Conservation (phyloP, 805 yeast species). For the Candida maesae region DNA sequence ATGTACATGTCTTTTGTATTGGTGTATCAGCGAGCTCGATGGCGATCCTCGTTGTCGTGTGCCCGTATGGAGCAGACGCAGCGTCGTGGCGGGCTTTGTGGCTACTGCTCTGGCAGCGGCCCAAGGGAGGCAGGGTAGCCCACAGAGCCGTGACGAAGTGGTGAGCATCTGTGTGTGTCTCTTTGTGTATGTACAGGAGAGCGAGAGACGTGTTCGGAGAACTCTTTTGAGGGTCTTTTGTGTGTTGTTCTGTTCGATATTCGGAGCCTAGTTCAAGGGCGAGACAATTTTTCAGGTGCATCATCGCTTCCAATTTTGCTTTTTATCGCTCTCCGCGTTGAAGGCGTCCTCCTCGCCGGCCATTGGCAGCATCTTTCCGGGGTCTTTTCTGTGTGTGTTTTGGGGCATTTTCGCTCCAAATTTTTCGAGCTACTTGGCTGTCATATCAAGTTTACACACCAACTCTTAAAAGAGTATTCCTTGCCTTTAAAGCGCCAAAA, state of each 20-base stretch:
- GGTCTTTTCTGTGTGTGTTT: too few relatives aligned
- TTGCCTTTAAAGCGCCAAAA: too few relatives aligned
- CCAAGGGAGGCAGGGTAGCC: neutral
- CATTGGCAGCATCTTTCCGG: constrained; percentile 3
- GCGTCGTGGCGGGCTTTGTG: constrained; percentile 2
- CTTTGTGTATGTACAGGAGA: neutral
- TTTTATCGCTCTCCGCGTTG: constrained; percentile 4
- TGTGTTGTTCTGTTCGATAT: too few relatives aligned
- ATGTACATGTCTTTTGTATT: constrained; percentile 1
- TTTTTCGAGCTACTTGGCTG: too few relatives aligned
- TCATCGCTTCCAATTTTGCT: neutral
- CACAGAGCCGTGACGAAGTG: neutral
- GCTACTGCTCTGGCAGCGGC: neutral
- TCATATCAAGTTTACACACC: too few relatives aligned
- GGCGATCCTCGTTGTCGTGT: neutral
- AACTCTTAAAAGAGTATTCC: too few relatives aligned
- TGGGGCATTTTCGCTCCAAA: too few relatives aligned
- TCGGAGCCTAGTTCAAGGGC: too few relatives aligned
- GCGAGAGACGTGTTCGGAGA: too few relatives aligned
- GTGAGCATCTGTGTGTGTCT: neutral
- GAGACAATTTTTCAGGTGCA: constrained; percentile 1
- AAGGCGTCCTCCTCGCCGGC: constrained; percentile 2
- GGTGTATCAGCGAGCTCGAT: neutral
- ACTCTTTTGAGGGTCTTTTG: neutral
- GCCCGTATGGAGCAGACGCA: neutral